Conservation (phyloP, 2,329 filamentous ascomycete species). For the Colletotrichum siamense region DNA sequence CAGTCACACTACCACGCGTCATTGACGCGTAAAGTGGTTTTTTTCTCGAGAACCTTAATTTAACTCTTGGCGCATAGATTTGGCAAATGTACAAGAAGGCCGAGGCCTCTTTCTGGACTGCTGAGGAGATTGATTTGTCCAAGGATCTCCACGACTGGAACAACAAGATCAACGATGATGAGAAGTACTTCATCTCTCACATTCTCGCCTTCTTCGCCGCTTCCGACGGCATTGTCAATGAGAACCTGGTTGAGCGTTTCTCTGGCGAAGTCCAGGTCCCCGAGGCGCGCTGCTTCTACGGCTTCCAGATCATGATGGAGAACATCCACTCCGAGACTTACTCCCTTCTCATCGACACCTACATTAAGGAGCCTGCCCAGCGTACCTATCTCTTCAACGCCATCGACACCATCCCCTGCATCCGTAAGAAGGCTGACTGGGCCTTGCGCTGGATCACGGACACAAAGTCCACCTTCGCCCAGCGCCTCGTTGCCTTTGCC, state of each 20-base stretch:
- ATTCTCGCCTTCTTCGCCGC: constrained; percentile 99
- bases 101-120: constrained; percentile 99
- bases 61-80: constrained; percentile 68
- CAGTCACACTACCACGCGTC: constrained; percentile 53
- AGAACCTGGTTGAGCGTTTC: constrained; percentile 98
- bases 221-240: constrained; percentile 98
- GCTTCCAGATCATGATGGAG: constrained; percentile 99
- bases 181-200: constrained; percentile 98
- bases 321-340: constrained; percentile 99
- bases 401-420: constrained; percentile 98
- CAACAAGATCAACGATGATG: constrained; percentile 94
- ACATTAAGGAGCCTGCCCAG: constrained; percentile 97
- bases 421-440: constrained; percentile 99
- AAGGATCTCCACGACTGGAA: constrained; percentile 99
- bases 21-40: constrained; percentile 72
- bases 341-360: constrained; percentile 98
- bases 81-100: constrained; percentile 99
- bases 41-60: constrained; percentile 29
- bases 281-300: constrained; percentile 99
- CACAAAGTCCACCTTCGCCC: constrained; percentile 91
- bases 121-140: constrained; percentile 98
- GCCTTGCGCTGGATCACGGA: constrained; percentile 94
- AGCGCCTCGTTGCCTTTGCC: constrained; percentile 94
- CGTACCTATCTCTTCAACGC: constrained; percentile 96
- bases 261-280: constrained; percentile 95